These are phyloP conservation scores for Trypanosoma platydactyli DNA, from an alignment of 208 protist species.

Conservation along the genomic window DNA sequence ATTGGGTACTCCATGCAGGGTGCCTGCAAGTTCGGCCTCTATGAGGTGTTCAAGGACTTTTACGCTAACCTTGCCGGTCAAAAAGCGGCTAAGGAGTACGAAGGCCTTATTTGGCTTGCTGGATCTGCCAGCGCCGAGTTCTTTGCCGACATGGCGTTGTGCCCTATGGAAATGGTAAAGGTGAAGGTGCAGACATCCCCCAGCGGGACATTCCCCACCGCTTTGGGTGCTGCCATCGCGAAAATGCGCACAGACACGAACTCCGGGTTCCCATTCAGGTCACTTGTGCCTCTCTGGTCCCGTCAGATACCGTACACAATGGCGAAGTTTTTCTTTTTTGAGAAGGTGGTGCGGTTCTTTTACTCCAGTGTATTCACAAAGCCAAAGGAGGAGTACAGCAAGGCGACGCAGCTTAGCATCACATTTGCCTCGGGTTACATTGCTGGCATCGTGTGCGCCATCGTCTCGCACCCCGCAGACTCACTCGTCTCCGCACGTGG, in stretches of 20 bases:
- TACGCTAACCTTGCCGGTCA: constrained; percentile 88
- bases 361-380: constrained; percentile 91
- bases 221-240: constrained; percentile 59
- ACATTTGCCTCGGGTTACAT: constrained; percentile 94
- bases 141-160: constrained; percentile 95
- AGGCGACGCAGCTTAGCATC: constrained; percentile 84
- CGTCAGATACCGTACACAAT: constrained; percentile 97
- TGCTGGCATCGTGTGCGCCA: constrained; percentile 94
- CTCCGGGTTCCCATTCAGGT: constrained; percentile 89
- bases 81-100: constrained; percentile 71
- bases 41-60: constrained; percentile 95
- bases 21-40: constrained; percentile 94
- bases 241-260: constrained; percentile 68
- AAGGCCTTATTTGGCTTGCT: constrained; percentile 85
- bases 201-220: constrained; percentile 79
- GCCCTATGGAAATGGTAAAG: constrained; percentile 95
- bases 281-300: constrained; percentile 89
- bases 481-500: constrained; percentile 91
- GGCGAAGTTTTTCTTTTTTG: constrained; percentile 95
- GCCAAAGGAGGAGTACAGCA: constrained; percentile 88
- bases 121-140: constrained; percentile 95
- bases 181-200: constrained; percentile 92
- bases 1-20: constrained; percentile 94
- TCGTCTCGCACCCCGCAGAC: constrained; percentile 97
- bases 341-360: constrained; percentile 80